Conservation (phyloP, 148 eudicot species). For the Silene uniflora region DNA sequence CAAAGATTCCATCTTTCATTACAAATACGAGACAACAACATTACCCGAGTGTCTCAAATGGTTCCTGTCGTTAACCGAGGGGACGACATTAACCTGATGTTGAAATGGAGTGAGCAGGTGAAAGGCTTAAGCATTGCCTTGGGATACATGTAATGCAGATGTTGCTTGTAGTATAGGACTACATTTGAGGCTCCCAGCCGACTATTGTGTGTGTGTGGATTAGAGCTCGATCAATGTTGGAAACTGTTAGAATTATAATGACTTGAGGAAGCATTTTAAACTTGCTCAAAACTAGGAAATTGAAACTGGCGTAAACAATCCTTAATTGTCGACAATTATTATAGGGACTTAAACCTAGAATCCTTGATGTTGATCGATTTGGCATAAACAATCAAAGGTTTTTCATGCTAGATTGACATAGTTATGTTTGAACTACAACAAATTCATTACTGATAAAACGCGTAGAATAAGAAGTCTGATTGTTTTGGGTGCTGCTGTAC, state of each 20-base stretch:
- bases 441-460: no score
- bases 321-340: neutral
- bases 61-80: neutral
- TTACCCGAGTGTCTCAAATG: neutral
- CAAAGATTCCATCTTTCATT: neutral
- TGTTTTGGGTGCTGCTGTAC: no score
- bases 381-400: no score
- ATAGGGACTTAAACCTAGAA: neutral
- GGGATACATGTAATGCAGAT: neutral
- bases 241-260: neutral
- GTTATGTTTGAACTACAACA: no score
- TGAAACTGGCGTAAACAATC: no score
- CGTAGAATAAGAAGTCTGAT: no score
- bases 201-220: neutral
- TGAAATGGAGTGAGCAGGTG: neutral
- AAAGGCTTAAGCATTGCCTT: neutral
- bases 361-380: neutral
- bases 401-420: no score
- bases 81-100: neutral
- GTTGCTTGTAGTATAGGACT: neutral
- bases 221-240: neutral
- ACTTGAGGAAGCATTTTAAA: neutral
- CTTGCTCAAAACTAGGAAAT: neutral
- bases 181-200: neutral
- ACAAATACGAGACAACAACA: neutral